Base-by-base conservation (phyloP, 2,329 filamentous ascomycete genomes). In the Sphaerostilbella broomeana region DNA sequence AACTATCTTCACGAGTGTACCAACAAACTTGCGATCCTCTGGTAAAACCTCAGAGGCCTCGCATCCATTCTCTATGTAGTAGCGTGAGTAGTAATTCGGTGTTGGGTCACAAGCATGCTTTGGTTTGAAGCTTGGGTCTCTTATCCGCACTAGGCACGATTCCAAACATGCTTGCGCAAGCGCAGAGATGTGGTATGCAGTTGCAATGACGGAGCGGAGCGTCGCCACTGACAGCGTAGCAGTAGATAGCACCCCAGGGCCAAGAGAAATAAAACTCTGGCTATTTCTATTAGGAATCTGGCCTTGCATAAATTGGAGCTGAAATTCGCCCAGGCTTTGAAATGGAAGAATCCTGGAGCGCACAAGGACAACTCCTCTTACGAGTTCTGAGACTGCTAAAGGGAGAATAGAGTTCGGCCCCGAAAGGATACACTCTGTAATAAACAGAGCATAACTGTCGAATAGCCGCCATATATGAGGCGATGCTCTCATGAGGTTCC, bases 111-210 rank as follows among this genome's bases (percentile, higher is more conserved):
- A 22, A 26, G 26, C 19, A 12, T 46, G 48, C 17, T 38, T 15
- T 4, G 51, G 45, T 16, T 12, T 45, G 22, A 51, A 50, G 15
- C 26, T 31, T 29, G 32, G 37, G 4, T 40, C 22, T 10, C 16
- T 10, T 30, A 50, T 7, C 4, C 42, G 42, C 18, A 11, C 35
- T 6, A 52, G 45, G 20, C 26, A 50, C 4, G 42, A 53, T 6
- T 36, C 28, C 32, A 53, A 45, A 29, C 44, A 53, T 2, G 46
- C 43, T 11, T 50, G 45, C 6, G 51, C 35, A 7, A 53, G 43
- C 4, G 39, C 27, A 11, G 42, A 48, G 15, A 48, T 35, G n/a
- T 50, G 50, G 11, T 34, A 20, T 19, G 48, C 31, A n/a, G 50
- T 51, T 18, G 42, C 38, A 10, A 51, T 39, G 9, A 43, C 24